phyloP scores from a whole-genome alignment of 2,329 filamentous ascomycete species.

The Daldinia eschscholtzii region DNA sequence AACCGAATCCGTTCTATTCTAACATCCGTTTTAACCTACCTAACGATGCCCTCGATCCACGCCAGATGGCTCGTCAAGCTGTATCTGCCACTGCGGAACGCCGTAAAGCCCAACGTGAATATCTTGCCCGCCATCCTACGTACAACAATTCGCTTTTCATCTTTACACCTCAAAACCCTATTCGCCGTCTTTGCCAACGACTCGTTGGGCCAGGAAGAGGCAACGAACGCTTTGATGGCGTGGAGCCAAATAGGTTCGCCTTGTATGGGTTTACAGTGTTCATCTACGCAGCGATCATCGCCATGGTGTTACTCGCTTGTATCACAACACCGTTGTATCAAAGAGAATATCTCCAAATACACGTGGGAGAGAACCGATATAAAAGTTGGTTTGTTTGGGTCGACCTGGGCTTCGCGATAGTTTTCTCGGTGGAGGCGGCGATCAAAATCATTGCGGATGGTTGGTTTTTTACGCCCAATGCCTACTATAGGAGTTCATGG shows the following conservation, averaged over 20 bases:
- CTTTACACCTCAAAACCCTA: conserved; percentile 80
- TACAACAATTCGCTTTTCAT: conserved; percentile 95
- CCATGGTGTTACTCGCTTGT: conserved; percentile 97
- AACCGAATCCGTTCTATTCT: conserved; percentile 96
- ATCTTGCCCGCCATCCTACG: conserved; percentile 84
- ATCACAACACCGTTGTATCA: conserved; percentile 96
- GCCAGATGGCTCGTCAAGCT: conserved; percentile 90
- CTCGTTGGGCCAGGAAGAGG: conserved; percentile 94
- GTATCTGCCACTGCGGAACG: conserved; percentile 85
- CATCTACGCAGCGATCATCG: conserved; percentile 92
- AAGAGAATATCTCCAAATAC: conserved; percentile 79
- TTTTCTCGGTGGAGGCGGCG: conserved; percentile 87
- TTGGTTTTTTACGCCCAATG: conserved; percentile 96
- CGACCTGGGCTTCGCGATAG: conserved; percentile 86
- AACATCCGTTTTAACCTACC: conserved; percentile 75
- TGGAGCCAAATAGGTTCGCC: conserved; percentile 86
- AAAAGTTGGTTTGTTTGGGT: conserved; percentile 96
- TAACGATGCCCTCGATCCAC: conserved; percentile 84
- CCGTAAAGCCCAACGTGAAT: conserved; percentile 90
- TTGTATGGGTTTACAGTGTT: conserved; percentile 97
- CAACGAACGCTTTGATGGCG: conserved; percentile 86
- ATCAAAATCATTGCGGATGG: conserved; percentile 97
- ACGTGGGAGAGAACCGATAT: conserved; percentile 63
- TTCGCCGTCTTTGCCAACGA: conserved; percentile 86
- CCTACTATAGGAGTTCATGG: conserved; percentile 96